A percentile compares a stretch with the other conserved stretches of the same genome.
Evolutionary conservation across 768 basidiomycete species (phyloP).

Genomic region (Porphyrellus cyaneotinctus): DNA sequence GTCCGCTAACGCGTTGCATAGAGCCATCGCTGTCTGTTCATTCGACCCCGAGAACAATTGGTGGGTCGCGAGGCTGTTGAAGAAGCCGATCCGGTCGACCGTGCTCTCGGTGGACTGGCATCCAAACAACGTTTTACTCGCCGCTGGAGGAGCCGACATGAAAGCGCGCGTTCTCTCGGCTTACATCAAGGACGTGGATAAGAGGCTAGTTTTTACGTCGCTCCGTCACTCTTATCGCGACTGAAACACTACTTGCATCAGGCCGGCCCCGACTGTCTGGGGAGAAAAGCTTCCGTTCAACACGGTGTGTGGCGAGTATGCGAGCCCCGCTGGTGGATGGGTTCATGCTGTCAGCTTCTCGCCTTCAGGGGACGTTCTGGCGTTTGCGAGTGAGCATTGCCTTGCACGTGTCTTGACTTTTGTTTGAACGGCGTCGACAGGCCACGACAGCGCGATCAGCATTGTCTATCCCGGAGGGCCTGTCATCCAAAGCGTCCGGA

Average conservation of each 20-base stretch:
- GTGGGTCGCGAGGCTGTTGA: constrained; percentile 97
- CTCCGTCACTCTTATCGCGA: background rate
- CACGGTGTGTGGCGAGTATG: constrained; percentile 93
- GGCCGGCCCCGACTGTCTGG: constrained; percentile 89
- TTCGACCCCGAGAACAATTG: constrained; percentile 98
- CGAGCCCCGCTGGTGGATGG: constrained; percentile 91
- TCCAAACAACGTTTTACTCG: constrained; percentile 96
- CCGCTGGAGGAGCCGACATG: constrained; percentile 96
- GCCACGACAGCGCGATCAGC: constrained; percentile 91
- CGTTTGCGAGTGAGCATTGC: constrained; percentile 76
- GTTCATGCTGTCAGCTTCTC: constrained; percentile 96
- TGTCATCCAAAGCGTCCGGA: constrained; percentile 66
- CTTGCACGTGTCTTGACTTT: background rate
- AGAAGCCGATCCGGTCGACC: constrained; percentile 96
- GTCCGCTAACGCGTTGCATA: constrained; percentile 24
- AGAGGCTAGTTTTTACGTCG: constrained; percentile 54
- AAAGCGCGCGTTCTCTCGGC: constrained; percentile 97
- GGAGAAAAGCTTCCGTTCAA: constrained; percentile 98
- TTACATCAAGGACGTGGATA: constrained; percentile 97
- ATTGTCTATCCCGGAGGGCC: constrained; percentile 88
- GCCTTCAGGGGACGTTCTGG: constrained; percentile 90
- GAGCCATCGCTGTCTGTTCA: constrained; percentile 93
- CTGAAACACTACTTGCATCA: constrained; percentile 30
- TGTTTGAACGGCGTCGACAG: constrained; percentile 38
- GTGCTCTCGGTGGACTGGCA: constrained; percentile 97